Percentiles rank a stretch among this genome's conserved stretches.
Conservation (phyloP, 306 rosid species). For the Gynostemma pentaphyllum region DNA sequence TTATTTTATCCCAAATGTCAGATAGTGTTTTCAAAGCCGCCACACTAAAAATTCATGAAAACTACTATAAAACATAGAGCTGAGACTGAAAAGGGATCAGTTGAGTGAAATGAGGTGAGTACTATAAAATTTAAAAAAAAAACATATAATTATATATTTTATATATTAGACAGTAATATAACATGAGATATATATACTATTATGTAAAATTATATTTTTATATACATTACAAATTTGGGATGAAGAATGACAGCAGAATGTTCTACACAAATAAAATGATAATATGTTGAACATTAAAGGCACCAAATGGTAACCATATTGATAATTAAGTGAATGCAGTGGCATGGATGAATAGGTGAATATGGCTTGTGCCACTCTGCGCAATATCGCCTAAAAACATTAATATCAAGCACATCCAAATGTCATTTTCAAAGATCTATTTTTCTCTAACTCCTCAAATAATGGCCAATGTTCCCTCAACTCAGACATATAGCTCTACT, state of each 20-base stretch:
- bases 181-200: not conserved
- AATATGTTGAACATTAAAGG: not conserved
- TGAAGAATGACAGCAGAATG: not conserved
- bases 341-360: not conserved
- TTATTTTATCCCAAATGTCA: not conserved
- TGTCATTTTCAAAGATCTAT: not conserved
- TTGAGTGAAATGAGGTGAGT: not conserved
- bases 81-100: not conserved
- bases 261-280: not conserved
- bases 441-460: not conserved
- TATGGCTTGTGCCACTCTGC: too few species aligned
- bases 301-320: not conserved
- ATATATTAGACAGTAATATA: not conserved
- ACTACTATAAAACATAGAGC: not conserved
- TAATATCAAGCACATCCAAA: slow-evolving; percentile 1
- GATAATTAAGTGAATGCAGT: not conserved
- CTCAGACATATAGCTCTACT: not conserved
- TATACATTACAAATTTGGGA: not conserved
- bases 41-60: not conserved
- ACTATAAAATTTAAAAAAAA: not conserved
- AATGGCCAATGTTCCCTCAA: not conserved
- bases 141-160: not conserved
- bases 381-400: not conserved
- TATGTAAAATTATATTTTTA: not conserved
- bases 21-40: not conserved